These are phyloP conservation scores for Teunomyces barrocoloradensis DNA, from an alignment of 805 yeast species.

Conservation along the genomic window DNA sequence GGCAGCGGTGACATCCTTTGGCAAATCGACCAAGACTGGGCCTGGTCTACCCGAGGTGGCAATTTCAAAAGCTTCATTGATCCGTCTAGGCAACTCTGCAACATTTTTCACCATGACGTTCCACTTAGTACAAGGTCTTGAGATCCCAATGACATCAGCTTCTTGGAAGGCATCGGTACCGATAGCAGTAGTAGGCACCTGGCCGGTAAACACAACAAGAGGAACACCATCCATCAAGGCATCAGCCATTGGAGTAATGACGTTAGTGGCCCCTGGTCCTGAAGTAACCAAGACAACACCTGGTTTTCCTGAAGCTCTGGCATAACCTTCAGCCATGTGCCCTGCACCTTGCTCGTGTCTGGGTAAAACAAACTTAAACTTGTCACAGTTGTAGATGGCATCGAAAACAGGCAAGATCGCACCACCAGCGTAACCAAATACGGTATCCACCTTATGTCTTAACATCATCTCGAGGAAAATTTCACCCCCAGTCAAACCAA, in stretches of 20 bases:
- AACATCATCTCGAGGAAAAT: conserved; percentile 99
- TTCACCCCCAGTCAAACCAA: conserved; percentile 97
- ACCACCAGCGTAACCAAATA: conserved; percentile 98
- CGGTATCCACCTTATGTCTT: conserved; percentile 91
- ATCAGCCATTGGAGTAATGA: conserved; percentile 97
- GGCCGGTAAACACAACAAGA: conserved; percentile 94
- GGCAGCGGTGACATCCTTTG: conserved; percentile 96
- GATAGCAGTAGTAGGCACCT: conserved; percentile 91
- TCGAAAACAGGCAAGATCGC: conserved; percentile 97
- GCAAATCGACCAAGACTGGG: conserved; percentile 95
- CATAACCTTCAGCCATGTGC: conserved; percentile 99
- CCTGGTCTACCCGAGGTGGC: conserved; percentile 97
- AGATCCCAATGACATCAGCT: conserved; percentile 96
- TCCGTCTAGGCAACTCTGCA: conserved; percentile 90
- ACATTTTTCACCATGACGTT: conserved; percentile 96
- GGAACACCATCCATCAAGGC: conserved; percentile 98
- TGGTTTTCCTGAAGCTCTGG: conserved; percentile 92
- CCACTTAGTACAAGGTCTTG: conserved; percentile 98
- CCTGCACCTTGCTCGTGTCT: conserved; percentile 99
- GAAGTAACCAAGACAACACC: conserved; percentile 98
- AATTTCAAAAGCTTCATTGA: conserved; percentile 97
- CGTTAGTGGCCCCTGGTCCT: conserved; percentile 99
- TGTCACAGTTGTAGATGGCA: conserved; percentile 88
- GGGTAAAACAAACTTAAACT: conserved; percentile 88
- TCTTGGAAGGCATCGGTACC: conserved; percentile 99